These are phyloP conservation scores for Coniella lustricola DNA, from an alignment of 2,329 filamentous ascomycete species.

Conservation along the genomic window DNA sequence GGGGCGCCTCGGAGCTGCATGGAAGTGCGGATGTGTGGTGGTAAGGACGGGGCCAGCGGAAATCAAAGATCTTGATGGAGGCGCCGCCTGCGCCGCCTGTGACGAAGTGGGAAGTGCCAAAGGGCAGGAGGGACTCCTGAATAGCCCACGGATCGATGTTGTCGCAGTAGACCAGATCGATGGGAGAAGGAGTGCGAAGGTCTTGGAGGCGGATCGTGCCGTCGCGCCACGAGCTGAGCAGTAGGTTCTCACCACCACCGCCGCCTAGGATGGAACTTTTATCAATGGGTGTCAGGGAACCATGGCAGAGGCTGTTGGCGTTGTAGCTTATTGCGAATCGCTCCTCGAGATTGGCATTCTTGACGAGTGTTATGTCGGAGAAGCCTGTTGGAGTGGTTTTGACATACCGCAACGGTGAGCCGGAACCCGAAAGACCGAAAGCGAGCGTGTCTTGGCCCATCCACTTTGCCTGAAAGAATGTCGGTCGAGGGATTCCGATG, in stretches of 20 bases:
- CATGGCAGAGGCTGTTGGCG: constrained; percentile 24
- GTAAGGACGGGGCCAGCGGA: constrained; percentile 42
- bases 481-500: constrained; percentile 13
- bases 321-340: constrained; percentile 22
- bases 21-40: constrained; percentile 41
- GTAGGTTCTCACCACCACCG: constrained; percentile 30
- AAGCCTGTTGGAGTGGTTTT: constrained; percentile 39
- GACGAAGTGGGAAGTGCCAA: constrained; percentile 44
- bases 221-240: constrained; percentile 48
- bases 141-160: constrained; percentile 41
- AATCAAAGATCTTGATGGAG: constrained; percentile 46
- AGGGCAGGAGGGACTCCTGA: constrained; percentile 41
- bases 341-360: constrained; percentile 22
- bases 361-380: constrained; percentile 28
- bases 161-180: constrained; percentile 45
- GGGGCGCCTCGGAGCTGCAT: constrained; percentile 33
- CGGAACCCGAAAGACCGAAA: constrained; percentile 36
- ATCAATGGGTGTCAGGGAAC: constrained; percentile 39
- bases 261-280: constrained; percentile 24
- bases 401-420: constrained; percentile 39
- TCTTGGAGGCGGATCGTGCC: constrained; percentile 43
- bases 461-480: constrained; percentile 34
- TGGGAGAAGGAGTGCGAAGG: constrained; percentile 38
- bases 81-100: constrained; percentile 38
- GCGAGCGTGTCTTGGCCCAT: constrained; percentile 38